These are phyloP conservation scores for Marasmius tenuissimus DNA, from an alignment of 1,284 basidiomycete genomes.

Conservation along the genomic window DNA sequence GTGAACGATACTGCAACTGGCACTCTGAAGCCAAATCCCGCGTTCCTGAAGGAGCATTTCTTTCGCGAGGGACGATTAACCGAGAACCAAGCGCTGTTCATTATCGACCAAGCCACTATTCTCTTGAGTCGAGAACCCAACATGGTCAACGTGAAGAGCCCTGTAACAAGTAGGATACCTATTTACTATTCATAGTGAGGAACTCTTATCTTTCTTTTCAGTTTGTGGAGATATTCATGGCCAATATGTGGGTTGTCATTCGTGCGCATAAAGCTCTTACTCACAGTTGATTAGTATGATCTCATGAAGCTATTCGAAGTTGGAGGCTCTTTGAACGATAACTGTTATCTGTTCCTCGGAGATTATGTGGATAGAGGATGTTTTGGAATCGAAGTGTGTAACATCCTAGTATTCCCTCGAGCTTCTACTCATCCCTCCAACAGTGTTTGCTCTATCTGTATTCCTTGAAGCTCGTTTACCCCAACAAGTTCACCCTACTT, in stretches of 20 bases:
- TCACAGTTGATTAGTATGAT: constrained; percentile 69
- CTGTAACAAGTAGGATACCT: constrained; percentile 81
- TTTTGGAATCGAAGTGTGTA: constrained; percentile 88
- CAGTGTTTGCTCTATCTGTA: constrained; percentile 90
- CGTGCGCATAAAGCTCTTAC: constrained; percentile 11
- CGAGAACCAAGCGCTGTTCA: constrained; percentile 87
- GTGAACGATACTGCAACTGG: constrained; percentile 29
- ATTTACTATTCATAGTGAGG: constrained; percentile 10
- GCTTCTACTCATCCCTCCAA: constrained; percentile 7
- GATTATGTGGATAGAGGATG: constrained; percentile 98
- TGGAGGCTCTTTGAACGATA: constrained; percentile 87
- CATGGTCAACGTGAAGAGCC: constrained; percentile 84
- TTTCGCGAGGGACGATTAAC: constrained; percentile 87
- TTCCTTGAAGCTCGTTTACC: constrained; percentile 93
- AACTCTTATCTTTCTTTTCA: constrained; percentile 29
- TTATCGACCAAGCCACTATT: constrained; percentile 78
- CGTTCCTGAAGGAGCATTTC: constrained; percentile 92
- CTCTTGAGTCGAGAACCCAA: constrained; percentile 84
- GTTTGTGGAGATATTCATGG: constrained; percentile 98
- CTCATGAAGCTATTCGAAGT: constrained; percentile 98
- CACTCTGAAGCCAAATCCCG: constrained; percentile 66
- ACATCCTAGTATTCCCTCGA: background rate
- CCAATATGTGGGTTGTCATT: constrained; percentile 79
- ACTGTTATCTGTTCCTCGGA: constrained; percentile 93
- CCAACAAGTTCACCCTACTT: constrained; percentile 85